Conservation (phyloP, 441 rosid species). For the Bocquillonia castaneifolia region DNA sequence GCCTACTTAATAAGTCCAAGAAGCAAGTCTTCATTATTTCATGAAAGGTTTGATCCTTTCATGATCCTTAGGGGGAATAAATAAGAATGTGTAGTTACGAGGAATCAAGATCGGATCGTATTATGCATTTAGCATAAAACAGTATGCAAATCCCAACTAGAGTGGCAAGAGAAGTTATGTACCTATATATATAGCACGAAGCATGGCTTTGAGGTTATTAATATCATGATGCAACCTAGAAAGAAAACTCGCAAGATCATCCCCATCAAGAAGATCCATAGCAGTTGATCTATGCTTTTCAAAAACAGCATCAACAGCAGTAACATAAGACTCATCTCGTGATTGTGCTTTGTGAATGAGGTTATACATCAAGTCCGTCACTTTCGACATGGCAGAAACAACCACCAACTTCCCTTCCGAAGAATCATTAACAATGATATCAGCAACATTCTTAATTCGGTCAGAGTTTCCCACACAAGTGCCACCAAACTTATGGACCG, state of each 20-base stretch:
- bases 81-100: not conserved
- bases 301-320: slow-evolving; percentile 67
- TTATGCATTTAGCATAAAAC: not conserved
- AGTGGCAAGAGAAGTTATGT: slow-evolving; percentile 6
- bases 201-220: slow-evolving; percentile 89
- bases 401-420: slow-evolving; percentile 80
- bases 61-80: not conserved
- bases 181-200: slow-evolving; percentile 96
- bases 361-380: slow-evolving; percentile 94
- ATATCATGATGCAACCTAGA: slow-evolving; percentile 67
- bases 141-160: not conserved
- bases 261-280: slow-evolving; percentile 71
- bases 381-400: slow-evolving; percentile 96
- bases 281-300: slow-evolving; percentile 80
- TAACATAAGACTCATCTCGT: slow-evolving; percentile 70
- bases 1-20: not conserved
- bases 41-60: not conserved
- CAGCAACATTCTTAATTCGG: slow-evolving; percentile 83
- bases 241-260: slow-evolving; percentile 59
- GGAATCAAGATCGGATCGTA: not conserved
- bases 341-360: slow-evolving; percentile 73
- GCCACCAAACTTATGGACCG: slow-evolving; percentile 96
- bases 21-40: not conserved
- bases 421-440: slow-evolving; percentile 51
- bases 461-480: slow-evolving; percentile 89